A percentile compares a stretch with the other conserved stretches of the same genome.
These are phyloP conservation scores for Cyberlindnera americana DNA, from an alignment of 805 yeast species.

Conservation along the genomic window DNA sequence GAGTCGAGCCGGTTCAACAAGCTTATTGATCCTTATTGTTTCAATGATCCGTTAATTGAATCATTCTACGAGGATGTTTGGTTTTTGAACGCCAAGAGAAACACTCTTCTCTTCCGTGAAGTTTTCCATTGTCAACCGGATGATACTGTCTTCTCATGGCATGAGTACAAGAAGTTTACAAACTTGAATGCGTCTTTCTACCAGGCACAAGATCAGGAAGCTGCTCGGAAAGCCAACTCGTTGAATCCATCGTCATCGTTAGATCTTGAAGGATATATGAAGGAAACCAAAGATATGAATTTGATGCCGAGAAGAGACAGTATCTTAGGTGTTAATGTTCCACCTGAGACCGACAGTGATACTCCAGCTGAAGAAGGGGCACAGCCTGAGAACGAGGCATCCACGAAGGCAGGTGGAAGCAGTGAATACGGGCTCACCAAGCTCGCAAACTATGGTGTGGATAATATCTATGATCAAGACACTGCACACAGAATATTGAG, in stretches of 20 bases:
- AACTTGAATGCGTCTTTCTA: conserved; percentile 57
- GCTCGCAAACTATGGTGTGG: conserved; percentile 32
- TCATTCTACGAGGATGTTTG: conserved; percentile 82
- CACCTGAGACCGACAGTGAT: conserved; percentile 1
- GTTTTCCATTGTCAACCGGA: conserved; percentile 96
- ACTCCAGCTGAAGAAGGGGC: not conserved
- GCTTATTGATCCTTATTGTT: conserved; percentile 82
- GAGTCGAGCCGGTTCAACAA: conserved; percentile 29
- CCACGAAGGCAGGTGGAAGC: conserved; percentile 33
- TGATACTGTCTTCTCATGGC: conserved; percentile 86
- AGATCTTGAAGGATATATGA: not conserved
- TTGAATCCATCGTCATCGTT: not conserved
- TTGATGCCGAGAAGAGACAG: conserved; percentile 12
- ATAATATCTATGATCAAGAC: conserved; percentile 61
- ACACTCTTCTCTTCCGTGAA: conserved; percentile 75
- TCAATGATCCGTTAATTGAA: conserved; percentile 83
- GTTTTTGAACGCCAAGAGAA: conserved; percentile 78
- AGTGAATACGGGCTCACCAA: conserved; percentile 35
- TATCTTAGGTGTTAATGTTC: conserved; percentile 10
- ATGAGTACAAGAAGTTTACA: conserved; percentile 72
- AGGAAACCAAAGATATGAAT: too few species aligned
- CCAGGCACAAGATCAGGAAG: conserved; percentile 30
- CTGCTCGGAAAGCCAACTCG: conserved; percentile 9
- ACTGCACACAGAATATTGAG: conserved; percentile 72
- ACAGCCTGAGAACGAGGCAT: not conserved